Evolutionary conservation across 2,329 filamentous ascomycete species (phyloP), one percentile per base, ranked within the genome.

Genomic region (Elsinoe perseae): DNA sequence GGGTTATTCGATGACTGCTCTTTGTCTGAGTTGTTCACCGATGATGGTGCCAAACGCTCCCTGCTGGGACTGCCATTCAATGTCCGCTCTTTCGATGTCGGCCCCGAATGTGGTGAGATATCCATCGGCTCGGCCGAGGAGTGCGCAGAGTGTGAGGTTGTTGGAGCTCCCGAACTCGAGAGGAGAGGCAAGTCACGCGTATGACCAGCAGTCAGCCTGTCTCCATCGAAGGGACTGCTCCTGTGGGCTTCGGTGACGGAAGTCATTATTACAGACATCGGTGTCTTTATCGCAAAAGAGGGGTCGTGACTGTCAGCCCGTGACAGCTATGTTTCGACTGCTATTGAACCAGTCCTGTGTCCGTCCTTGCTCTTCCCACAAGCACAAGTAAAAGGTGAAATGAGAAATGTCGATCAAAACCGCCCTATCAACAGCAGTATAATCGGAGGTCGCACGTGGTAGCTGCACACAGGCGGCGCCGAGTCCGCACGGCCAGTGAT

Each of bases 111-210:
- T 42, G 77, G 75, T 57, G 77, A 77, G 54, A 79, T 71, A 57
- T 81, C 78, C 78, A 82, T 82, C 56, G 76, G 73, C 61, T 80
- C 79, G 57, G 72, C 73, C 3, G 48, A 52, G 2, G 48, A 52
- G 10, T 52, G 48, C 10, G 48, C 48, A 28, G 73, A 70, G 59
- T 72, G 68, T 50, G 72, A 70, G 46, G 73, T 69, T 48, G 74
- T 72, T 46, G 73, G 68, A 54, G 68, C 65, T 34, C 74, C 64
- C 32, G 75, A 73, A 16, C 76, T 77, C 16, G 75, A 72, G 52
- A 79, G 72, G 58, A 80, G 74, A 50, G 78, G 75, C 46, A 80
- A 75, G 46, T 75, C 75, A 65, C 76, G 75, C 18, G 48, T 57
- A 14, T 38, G 46, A 8, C 46, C 46, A 30, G 38, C 38, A 36